Percentiles rank a stretch among this genome's conserved stretches.
Evolutionary conservation across 768 basidiomycete species (phyloP).

Genomic region (Boletus vermiculosoides): DNA sequence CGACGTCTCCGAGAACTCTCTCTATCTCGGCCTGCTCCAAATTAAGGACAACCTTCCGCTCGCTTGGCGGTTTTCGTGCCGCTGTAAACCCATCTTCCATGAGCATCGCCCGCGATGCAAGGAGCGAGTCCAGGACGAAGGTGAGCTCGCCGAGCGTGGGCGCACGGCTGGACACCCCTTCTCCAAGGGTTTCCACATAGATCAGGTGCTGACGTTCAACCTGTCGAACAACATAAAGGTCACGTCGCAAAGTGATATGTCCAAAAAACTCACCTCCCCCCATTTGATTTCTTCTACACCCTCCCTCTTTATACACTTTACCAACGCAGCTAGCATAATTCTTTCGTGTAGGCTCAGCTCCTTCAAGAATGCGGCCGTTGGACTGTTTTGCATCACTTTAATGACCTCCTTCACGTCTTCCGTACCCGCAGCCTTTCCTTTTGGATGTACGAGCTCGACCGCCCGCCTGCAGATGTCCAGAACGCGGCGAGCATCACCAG

Average conservation of each 20-base stretch:
- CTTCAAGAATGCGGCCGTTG: slow-evolving; percentile 78
- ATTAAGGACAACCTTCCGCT: slow-evolving; percentile 76
- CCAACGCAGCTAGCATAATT: slow-evolving; percentile 78
- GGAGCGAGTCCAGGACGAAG: slow-evolving; percentile 71
- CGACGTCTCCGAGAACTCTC: slow-evolving; percentile 78
- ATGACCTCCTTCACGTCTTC: slow-evolving; percentile 79
- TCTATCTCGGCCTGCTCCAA: slow-evolving; percentile 84
- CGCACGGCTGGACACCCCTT: slow-evolving; percentile 54
- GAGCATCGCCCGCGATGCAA: slow-evolving; percentile 74
- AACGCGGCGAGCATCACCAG: slow-evolving; percentile 91
- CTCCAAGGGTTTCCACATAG: slow-evolving; percentile 63
- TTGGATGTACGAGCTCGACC: slow-evolving; percentile 70
- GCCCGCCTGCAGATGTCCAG: slow-evolving; percentile 93
- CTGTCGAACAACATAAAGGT: slow-evolving; percentile 34
- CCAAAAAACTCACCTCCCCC: slow-evolving; percentile 57
- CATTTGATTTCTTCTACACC: slow-evolving; percentile 88
- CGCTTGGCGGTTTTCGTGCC: slow-evolving; percentile 55
- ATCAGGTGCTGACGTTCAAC: slow-evolving; percentile 74
- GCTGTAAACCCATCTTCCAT: slow-evolving; percentile 61
- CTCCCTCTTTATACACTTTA: slow-evolving; percentile 78
- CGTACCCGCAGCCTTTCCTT: slow-evolving; percentile 52
- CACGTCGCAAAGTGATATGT: neutral
- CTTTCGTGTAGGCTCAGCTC: slow-evolving; percentile 87
- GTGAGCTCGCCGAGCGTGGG: slow-evolving; percentile 63
- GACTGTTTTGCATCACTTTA: slow-evolving; percentile 86